Base-by-base conservation (phyloP, 208 protist species). In the Naegleria fowleri region DNA sequence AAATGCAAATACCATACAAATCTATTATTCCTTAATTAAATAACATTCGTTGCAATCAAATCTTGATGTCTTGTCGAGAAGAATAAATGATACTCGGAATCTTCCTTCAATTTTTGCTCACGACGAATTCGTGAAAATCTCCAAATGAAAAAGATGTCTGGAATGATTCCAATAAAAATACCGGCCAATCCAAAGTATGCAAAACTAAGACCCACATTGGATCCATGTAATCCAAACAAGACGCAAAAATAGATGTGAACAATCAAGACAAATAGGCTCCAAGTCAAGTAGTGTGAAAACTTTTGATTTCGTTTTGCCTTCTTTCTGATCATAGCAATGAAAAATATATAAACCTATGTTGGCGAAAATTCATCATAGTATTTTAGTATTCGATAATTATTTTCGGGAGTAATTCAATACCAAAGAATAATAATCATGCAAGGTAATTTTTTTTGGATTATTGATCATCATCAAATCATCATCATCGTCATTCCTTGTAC, bases 1-100 rank as follows among this genome's bases (percentile, higher is more conserved):
- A 48, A 48, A 48, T 48, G 43, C 43, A 48, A 48, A 48, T 48
- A 48, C 43, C 43, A 48, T 48, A 48, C 43, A 48, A 48, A 48
- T 48, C 43, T 1, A 1, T 48, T 7, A 1, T 48, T 7, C 7
- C 43, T 48, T 7, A 48, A 48, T 48, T 48, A 48, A 48, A 48
- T 48, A 48, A 79, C 67, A 79, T 79, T 79, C 4, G 67, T 79
- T 36, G 67, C 67, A 79, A 79, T 79, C 67, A 79, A 79, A 36
- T 79, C 67, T 36, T 36, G 67, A 79, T 79, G 29, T 79, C 67
- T 79, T 5, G 67, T 29, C 7, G 67, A 79, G 29, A 79, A 79
- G 5, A 79, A 36, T 79, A 29, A 36, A 79, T 79, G 67, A 79
- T 36, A 79, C n/a, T 79, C 67, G 7, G 67, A 29, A 29, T 79